Conservation (phyloP, 2,329 filamentous ascomycete species). For the Penicillium sp. region DNA sequence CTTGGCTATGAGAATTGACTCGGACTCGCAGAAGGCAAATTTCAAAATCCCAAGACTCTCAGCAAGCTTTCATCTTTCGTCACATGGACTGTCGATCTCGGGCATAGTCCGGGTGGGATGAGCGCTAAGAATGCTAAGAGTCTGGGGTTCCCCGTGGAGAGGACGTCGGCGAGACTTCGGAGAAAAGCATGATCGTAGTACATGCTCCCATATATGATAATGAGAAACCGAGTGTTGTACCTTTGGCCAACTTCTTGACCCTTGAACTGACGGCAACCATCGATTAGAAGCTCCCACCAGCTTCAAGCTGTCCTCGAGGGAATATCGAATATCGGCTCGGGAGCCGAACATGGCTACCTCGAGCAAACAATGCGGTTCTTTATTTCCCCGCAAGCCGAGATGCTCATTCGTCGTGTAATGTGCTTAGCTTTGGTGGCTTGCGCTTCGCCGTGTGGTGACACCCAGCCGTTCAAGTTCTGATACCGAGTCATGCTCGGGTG, state of each 20-base stretch:
- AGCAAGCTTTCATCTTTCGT: background rate
- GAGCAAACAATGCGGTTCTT: background rate
- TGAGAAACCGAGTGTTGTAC: background rate
- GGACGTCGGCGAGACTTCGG: conserved; percentile 21
- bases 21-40: conserved; percentile 3
- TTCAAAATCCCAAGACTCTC: no score
- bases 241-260: background rate
- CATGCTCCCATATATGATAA: background rate
- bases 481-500: no score
- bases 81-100: conserved; percentile 4
- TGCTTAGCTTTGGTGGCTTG: no score
- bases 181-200: conserved; percentile 6
- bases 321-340: no score
- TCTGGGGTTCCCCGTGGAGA: conserved; percentile 20
- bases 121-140: conserved; percentile 1
- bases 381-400: background rate
- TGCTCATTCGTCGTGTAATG: background rate
- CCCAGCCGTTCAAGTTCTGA: no score
- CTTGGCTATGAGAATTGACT: background rate
- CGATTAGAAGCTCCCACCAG: no score
- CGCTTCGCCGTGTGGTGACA: no score
- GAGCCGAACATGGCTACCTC: no score
- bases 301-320: no score
- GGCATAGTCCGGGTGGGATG: conserved; percentile 10
- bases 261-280: no score